phyloP scores from a whole-genome alignment of 345 rosid genomes.

The Linum lewisii region DNA sequence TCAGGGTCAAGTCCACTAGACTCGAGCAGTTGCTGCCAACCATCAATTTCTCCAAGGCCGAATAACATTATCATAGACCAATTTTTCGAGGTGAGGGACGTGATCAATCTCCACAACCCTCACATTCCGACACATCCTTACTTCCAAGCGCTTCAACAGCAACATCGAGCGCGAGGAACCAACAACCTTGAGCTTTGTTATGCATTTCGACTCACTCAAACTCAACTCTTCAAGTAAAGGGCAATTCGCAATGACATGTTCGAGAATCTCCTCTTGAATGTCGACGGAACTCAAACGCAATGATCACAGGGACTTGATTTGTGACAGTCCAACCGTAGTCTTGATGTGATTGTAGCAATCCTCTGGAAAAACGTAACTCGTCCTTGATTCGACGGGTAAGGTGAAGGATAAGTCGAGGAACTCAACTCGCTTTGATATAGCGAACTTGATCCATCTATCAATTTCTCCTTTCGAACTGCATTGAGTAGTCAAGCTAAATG shows the following conservation, averaged over 20 bases:
- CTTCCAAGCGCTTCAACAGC: constrained; percentile 1
- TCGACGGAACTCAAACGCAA: background rate
- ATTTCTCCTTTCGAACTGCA: too few species aligned
- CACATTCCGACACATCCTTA: background rate
- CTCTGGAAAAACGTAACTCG: background rate
- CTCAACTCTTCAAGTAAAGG: background rate
- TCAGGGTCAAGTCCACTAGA: background rate
- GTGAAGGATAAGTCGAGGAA: background rate
- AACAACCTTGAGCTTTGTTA: background rate
- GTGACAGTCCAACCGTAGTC: background rate
- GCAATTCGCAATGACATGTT: constrained; percentile 2
- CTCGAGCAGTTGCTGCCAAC: background rate
- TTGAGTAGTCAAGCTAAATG: too few species aligned
- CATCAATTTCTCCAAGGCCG: background rate
- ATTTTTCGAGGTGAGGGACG: background rate
- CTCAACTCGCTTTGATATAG: background rate
- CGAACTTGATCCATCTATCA: too few species aligned
- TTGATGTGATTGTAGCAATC: background rate
- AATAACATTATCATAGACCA: background rate
- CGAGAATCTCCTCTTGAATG: background rate
- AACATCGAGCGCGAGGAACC: constrained; percentile 1
- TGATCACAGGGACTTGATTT: background rate
- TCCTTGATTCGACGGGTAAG: background rate
- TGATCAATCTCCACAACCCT: constrained; percentile 1
- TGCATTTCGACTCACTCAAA: background rate